Evolutionary conservation across 805 yeast species (phyloP).

Genomic region (Candida namnaoensis): DNA sequence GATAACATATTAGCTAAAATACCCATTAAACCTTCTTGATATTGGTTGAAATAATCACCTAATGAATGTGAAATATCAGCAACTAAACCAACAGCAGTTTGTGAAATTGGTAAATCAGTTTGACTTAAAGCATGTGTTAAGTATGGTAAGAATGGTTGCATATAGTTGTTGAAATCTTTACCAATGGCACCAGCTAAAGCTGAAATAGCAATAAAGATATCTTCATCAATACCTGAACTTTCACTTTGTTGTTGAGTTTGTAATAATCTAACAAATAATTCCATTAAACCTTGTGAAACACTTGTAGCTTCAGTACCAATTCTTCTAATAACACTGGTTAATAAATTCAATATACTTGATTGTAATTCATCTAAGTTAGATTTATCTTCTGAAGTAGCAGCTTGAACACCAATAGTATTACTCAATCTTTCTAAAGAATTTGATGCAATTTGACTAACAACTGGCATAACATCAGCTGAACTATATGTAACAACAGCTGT

Average conservation of each 20-base stretch:
- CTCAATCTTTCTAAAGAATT: slow-evolving; percentile 70
- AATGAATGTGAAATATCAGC: slow-evolving; percentile 91
- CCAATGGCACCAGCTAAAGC: slow-evolving; percentile 82
- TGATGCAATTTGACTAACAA: slow-evolving; percentile 65
- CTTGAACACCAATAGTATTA: slow-evolving; percentile 51
- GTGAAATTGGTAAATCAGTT: slow-evolving; percentile 75
- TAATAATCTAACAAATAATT: slow-evolving; percentile 66
- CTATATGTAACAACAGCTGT: slow-evolving; percentile 73
- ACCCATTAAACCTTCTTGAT: slow-evolving; percentile 74
- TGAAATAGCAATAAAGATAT: slow-evolving; percentile 84
- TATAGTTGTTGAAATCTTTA: slow-evolving; percentile 59
- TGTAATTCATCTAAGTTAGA: slow-evolving; percentile 83
- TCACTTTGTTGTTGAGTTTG: slow-evolving; percentile 37
- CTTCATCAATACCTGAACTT: slow-evolving; percentile 84
- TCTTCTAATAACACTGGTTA: slow-evolving; percentile 80
- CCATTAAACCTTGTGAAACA: slow-evolving; percentile 83
- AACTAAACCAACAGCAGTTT: slow-evolving; percentile 88
- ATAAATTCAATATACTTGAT: slow-evolving; percentile 64
- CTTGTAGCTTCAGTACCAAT: slow-evolving; percentile 53
- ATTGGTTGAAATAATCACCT: slow-evolving; percentile 64
- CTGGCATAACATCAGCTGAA: slow-evolving; percentile 58
- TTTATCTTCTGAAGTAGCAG: slow-evolving; percentile 62
- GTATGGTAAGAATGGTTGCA: slow-evolving; percentile 78
- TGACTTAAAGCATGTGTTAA: slow-evolving; percentile 72
- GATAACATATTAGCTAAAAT: slow-evolving; percentile 70